Evolutionary conservation across 495 filamentous ascomycete species (phyloP), one percentile per base, ranked within the genome.

Genomic region (Xylaria curta): DNA sequence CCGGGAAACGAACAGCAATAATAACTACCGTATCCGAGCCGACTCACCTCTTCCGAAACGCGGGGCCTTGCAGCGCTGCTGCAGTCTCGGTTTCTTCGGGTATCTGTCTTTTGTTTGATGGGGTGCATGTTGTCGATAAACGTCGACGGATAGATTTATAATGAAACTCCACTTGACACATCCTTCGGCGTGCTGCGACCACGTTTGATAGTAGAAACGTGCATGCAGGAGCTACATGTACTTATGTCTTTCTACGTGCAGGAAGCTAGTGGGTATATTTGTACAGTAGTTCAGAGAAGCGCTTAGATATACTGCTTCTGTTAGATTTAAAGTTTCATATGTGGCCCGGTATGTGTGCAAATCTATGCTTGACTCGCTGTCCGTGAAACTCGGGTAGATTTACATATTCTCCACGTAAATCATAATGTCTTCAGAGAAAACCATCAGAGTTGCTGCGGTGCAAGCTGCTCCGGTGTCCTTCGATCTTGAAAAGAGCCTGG

Each of bases 401-500:
- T 47, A 46, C 26, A 19, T 56, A n/a, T 12, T 42, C 9, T 8
- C 13, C 28, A 54, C 49, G 24, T 33, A 56, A 31, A 61, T 74
- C 54, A 72, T 49, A 15, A 79, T 78, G 78, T 66, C 75, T 28
- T 24, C 72, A 12, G 28, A 59, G 47, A 71, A 74, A 33, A 66
- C 68, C 8, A 72, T 79, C 21, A 76, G 74, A 70, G 71, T 81
- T n/a, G 79, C 81, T 40, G 81, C 82, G 9, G 81, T 83, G 75
- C 83, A 85, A 68, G 83, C 81, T 17, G 78, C 83, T 15, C 82
- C 85, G 3, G 74, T 82, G 10, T 81, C 76, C 62, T 83, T 86
- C 63, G 79, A 84, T 46, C 80, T 83, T 28, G 53, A 77, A 9
- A 74, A 76, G 53, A 85, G 81, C 36, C 73, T 83, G 4, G 64